Percentiles rank a stretch among this genome's conserved stretches.
Conservation (phyloP, 805 yeast genomes). For the Lipomyces spencermartinsiae region DNA sequence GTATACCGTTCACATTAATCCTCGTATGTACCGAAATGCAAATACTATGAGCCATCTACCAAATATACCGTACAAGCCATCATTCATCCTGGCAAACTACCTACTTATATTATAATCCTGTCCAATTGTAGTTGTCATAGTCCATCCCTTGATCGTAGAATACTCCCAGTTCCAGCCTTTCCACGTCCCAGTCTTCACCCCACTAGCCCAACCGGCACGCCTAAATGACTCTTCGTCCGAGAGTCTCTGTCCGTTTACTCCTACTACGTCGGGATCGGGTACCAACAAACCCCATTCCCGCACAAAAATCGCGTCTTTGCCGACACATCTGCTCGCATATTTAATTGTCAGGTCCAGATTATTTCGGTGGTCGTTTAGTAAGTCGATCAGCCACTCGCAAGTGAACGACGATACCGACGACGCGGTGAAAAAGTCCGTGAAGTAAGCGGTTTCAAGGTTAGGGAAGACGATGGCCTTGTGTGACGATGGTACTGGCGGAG, state of each 20-base stretch:
- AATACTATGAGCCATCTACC: background rate
- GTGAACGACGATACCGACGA: conserved; percentile 26
- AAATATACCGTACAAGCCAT: background rate
- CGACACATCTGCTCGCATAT: conserved; percentile 28
- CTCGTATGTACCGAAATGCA: background rate
- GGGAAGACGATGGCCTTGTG: conserved; percentile 14
- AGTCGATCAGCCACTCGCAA: conserved; percentile 27
- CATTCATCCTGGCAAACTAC: background rate
- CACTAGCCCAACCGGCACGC: conserved; percentile 5
- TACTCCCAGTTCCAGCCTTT: conserved; percentile 35
- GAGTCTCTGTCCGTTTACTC: conserved; percentile 19
- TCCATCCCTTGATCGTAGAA: conserved; percentile 32
- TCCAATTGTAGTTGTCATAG: conserved; percentile 10
- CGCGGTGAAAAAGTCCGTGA: conserved; percentile 31
- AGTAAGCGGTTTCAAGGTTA: conserved; percentile 22
- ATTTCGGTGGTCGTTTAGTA: conserved; percentile 23
- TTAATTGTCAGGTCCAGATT: conserved; percentile 19
- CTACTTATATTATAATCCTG: background rate
- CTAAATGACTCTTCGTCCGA: conserved; percentile 27
- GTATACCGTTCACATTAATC: background rate
- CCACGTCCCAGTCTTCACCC: conserved; percentile 7
- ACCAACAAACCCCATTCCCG: conserved; percentile 33
- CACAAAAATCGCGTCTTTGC: conserved; percentile 33
- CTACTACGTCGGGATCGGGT: conserved; percentile 4
- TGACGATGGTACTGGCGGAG: background rate